A percentile compares a stretch with the other conserved stretches of the same genome.
Evolutionary conservation across 768 basidiomycete genomes (phyloP).

Genomic region (Pisolithus marmoratus): DNA sequence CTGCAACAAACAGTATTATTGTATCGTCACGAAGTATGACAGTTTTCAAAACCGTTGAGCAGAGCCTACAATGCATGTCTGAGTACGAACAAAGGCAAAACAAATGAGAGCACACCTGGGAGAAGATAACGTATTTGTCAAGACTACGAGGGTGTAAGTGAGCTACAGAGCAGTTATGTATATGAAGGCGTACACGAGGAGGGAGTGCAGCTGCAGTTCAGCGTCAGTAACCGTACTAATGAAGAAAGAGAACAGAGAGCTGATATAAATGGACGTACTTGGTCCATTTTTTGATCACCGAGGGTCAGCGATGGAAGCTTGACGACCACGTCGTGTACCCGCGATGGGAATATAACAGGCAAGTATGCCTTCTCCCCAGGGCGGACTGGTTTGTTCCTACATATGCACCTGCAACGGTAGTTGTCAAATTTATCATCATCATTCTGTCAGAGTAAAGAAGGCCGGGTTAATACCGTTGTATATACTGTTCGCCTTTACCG

Average conservation of each 20-base stretch:
- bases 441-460: not conserved
- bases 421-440: not conserved
- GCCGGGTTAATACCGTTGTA: slow-evolving; percentile 34
- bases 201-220: slow-evolving; percentile 42
- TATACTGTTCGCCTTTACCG: slow-evolving; percentile 47
- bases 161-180: slow-evolving; percentile 3
- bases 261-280: slow-evolving; percentile 29
- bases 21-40: not conserved
- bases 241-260: not conserved
- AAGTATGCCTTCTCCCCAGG: slow-evolving; percentile 37
- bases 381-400: slow-evolving; percentile 30
- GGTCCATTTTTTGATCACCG: slow-evolving; percentile 41
- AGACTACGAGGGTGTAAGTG: slow-evolving; percentile 41
- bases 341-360: slow-evolving; percentile 48
- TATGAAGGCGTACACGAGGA: slow-evolving; percentile 45
- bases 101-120: slow-evolving; percentile 26
- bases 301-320: slow-evolving; percentile 25
- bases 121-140: slow-evolving; percentile 26
- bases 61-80: slow-evolving; percentile 11
- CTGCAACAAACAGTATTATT: slow-evolving; percentile 4
- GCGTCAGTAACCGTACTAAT: not conserved
- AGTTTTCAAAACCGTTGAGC: slow-evolving; percentile 12
- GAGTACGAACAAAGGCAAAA: slow-evolving; percentile 29
- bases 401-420: slow-evolving; percentile 35
- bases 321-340: slow-evolving; percentile 16